Evolutionary conservation across 495 filamentous ascomycete species (phyloP), one percentile per base, ranked within the genome.

Genomic region (Neurospora sp.): DNA sequence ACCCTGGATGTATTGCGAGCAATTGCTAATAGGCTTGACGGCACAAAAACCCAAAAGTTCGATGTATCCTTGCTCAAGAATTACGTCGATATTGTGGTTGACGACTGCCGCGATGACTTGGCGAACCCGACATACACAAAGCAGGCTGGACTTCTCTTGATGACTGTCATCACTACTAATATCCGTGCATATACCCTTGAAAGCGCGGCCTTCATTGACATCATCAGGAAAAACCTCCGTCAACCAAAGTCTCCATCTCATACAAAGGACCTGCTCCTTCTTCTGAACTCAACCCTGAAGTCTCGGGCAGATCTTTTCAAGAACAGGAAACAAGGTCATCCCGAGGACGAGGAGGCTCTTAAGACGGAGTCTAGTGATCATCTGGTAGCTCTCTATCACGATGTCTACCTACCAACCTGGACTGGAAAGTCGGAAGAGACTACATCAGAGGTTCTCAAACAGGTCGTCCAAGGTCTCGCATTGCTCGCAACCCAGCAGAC

Each of bases 1-100:
- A 83, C 86, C 10, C 74, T 87, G 8, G 79, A 85, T 6, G 83
- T 86, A 22, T 78, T 89, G 40, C 76, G 79, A 7, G 78, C 82
- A 53, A 82, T 87, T 18, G 78, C 84, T 0, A 76, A 75, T 48
- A 79, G 75, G 39, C 82, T 86, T 4, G 77, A 80, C 39, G 78
- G 79, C n/a, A 76, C 76, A 5, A 74, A 70, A 39, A 72, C 75
- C 31, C 77, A 82, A 40, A 79, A 79, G 20, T 80, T 83, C 9
- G 80, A 81, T 35, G 77, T 73, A 0, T 73, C 79, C 7, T 68
- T 80, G 59, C 76, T 85, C 39, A 77, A 75, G 9, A 73, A 75
- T 39, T 86, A 85, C 71, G 71, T 83, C 39, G 77, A 80, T 20
- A 69, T 77, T 18, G 80, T 82, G 5, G 82, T 81, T 73, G 77